Percentiles rank a stretch among this genome's conserved stretches.
Conservation (phyloP, 2,329 filamentous ascomycete genomes). For the Aureobasidium leucospermi region DNA sequence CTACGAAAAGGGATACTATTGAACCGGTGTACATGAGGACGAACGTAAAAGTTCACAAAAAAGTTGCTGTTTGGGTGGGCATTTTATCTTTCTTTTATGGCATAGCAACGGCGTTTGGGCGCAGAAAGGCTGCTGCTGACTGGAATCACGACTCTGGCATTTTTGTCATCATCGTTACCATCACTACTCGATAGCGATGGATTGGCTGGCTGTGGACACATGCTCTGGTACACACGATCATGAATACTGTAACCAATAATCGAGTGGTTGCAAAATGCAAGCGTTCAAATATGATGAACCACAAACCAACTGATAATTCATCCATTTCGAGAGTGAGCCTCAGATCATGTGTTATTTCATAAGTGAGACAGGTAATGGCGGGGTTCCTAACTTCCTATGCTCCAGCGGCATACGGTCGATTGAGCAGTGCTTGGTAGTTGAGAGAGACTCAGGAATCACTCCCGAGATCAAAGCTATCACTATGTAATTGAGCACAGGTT, state of each 20-base stretch:
- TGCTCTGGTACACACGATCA: neutral
- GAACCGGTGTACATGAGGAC: neutral
- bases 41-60: slow-evolving; percentile 1
- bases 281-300: neutral
- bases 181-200: neutral
- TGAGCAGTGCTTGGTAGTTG: too few relatives aligned
- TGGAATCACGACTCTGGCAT: neutral
- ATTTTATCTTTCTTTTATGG: neutral
- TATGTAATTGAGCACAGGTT: too few relatives aligned
- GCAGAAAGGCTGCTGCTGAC: neutral
- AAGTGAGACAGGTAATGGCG: neutral
- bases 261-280: neutral
- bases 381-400: neutral
- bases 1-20: neutral
- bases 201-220: neutral
- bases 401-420: too few relatives aligned
- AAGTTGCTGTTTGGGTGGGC: neutral
- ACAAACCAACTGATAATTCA: too few relatives aligned
- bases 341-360: too few relatives aligned
- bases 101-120: slow-evolving; percentile 11
- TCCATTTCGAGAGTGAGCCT: too few relatives aligned
- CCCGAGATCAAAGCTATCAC: too few relatives aligned
- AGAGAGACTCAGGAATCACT: too few relatives aligned
- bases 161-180: neutral
- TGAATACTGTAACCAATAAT: slow-evolving; percentile 2